Base-by-base conservation (phyloP, 2,329 filamentous ascomycete genomes). In the Beauveria sp. region DNA sequence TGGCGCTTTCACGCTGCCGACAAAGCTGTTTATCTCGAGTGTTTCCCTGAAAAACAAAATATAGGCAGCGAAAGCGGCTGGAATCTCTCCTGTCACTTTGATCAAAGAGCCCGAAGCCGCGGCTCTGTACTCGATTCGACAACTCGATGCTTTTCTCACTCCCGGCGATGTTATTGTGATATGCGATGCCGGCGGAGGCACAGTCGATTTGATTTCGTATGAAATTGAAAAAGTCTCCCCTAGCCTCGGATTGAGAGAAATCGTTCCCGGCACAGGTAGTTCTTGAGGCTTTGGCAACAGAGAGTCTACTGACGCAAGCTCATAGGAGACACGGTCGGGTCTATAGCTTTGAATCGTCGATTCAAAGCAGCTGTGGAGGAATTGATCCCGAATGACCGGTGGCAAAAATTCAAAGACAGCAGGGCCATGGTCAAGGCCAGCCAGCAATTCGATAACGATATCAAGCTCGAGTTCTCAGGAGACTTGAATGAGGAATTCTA, bases 191-290 rank as follows among this genome's bases (percentile, higher is more conserved):
- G 68, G 68, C 2, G 68, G 68, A 2, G 68, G 68, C 16, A 69
- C 68, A 0, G 68, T 69, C 0, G 70, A 75, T 10, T 61, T 74
- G 20, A 71, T 74, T 24, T 71, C 66, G 8, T 75, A 75, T 44
- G 60, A 68, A 28, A 60, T 72, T 14, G 59, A 61, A 63, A n/a
- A 66, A 63, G 37, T 70, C 2, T 34, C 44, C 3, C 69, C 69
- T 1, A 62, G 5, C 3, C 61, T 70, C 0, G 22, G 66, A n/a
- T 24, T 68, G 0, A 67, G 63, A 10, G 68, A 70, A 53, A 20
- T 70, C 0, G 66, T 70, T 10, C 66, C 66, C 0, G 67, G 68
- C 5, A 65, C 59, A 55, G 68, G 68, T 66, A 61, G 0, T 20
- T 12, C 20, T 20, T 12, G 6, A 7, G 2, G 3, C 18, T 43